Evolutionary conservation across 2,329 filamentous ascomycete species (phyloP).

Genomic region (Helotiales sp.): DNA sequence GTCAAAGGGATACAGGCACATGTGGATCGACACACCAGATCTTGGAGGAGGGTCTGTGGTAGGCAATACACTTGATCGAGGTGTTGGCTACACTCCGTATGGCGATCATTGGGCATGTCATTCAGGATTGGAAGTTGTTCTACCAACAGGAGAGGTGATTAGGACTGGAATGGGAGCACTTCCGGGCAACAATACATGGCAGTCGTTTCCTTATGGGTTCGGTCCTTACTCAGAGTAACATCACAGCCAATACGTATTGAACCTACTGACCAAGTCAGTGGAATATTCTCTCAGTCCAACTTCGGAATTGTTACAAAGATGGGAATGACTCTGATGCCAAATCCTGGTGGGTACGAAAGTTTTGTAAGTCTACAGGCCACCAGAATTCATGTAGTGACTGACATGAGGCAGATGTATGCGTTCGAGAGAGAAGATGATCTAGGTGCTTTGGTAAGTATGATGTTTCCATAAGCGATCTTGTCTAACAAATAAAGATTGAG

Average conservation of each 20-base stretch:
- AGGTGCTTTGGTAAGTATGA: background rate
- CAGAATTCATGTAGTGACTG: background rate
- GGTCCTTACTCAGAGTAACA: constrained; percentile 38
- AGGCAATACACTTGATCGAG: constrained; percentile 46
- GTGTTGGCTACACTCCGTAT: constrained; percentile 46
- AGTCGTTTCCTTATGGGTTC: constrained; percentile 41
- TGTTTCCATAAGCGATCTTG: background rate
- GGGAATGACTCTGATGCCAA: constrained; percentile 49
- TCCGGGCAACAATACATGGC: constrained; percentile 40
- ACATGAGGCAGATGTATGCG: background rate
- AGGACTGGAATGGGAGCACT: constrained; percentile 49
- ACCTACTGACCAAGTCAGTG: constrained; percentile 16
- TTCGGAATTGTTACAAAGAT: constrained; percentile 55
- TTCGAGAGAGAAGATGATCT: constrained; percentile 16
- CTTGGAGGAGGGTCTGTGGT: constrained; percentile 44
- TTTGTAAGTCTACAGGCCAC: constrained; percentile 20
- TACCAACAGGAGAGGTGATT: constrained; percentile 45
- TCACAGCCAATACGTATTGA: background rate
- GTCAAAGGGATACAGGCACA: constrained; percentile 24
- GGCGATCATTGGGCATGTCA: constrained; percentile 42
- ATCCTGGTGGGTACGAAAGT: constrained; percentile 45
- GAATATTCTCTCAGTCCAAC: constrained; percentile 53
- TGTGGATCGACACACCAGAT: constrained; percentile 22
- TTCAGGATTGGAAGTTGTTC: constrained; percentile 44
- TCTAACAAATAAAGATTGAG: background rate